phyloP scores from a whole-genome alignment of 2,329 filamentous ascomycete species.

The Talaromyces sp. region DNA sequence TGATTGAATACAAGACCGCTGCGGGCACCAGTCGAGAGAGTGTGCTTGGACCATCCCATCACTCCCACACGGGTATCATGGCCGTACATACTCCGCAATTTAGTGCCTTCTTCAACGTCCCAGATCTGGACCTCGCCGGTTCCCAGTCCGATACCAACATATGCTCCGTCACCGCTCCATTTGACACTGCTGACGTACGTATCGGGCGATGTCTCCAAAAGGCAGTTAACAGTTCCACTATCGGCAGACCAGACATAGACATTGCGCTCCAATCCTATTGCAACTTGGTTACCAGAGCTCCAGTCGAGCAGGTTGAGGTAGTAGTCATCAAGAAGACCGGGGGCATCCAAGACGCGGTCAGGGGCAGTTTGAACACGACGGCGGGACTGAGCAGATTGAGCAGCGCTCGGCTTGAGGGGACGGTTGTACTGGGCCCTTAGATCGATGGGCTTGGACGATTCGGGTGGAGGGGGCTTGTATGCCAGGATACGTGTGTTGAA shows the following conservation, averaged over 20 bases:
- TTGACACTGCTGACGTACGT: conserved; percentile 98
- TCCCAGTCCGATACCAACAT: conserved; percentile 90
- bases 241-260: conserved; percentile 99
- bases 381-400: conserved; percentile 77
- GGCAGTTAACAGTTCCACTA: conserved; percentile 79
- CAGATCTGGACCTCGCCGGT: conserved; percentile 98
- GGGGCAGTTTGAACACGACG: conserved; percentile 91
- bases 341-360: conserved; percentile 92
- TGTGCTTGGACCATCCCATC: conserved; percentile 99
- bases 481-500: conserved; percentile 93
- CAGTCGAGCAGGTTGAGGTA: conserved; percentile 98
- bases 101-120: conserved; percentile 91
- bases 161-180: conserved; percentile 96
- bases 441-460: conserved; percentile 97
- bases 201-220: conserved; percentile 81
- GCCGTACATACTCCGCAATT: conserved; percentile 97
- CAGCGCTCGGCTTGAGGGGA: conserved; percentile 73
- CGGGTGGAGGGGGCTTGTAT: conserved; percentile 96
- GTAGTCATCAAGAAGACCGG: conserved; percentile 95
- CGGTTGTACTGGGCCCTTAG: conserved; percentile 97
- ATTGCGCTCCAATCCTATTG: conserved; percentile 92
- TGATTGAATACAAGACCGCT: conserved; percentile 97
- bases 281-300: conserved; percentile 96
- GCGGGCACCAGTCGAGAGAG: conserved; percentile 89
- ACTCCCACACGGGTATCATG: conserved; percentile 95